These are phyloP conservation scores for Aspergillus vadensis DNA, from an alignment of 2,329 filamentous ascomycete species.

Conservation along the genomic window DNA sequence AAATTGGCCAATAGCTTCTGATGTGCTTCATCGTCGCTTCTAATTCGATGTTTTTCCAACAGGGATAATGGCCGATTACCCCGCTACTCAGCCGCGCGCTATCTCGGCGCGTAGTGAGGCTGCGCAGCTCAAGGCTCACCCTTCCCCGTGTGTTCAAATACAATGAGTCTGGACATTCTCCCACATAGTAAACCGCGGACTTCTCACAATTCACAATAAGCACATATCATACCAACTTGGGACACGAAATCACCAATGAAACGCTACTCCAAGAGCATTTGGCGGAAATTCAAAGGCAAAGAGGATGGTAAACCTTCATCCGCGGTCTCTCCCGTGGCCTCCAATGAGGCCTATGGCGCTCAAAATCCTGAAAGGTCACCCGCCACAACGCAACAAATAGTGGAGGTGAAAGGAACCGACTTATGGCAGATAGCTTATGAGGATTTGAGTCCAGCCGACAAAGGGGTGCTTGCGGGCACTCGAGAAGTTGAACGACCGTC, in stretches of 20 bases:
- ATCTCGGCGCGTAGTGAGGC: too few relatives aligned
- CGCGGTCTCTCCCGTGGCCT: not conserved
- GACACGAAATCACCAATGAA: not conserved
- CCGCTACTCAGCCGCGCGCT: too few relatives aligned
- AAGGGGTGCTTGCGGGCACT: not conserved
- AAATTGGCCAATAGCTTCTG: too few relatives aligned
- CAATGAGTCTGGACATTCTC: not conserved
- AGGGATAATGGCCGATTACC: not conserved
- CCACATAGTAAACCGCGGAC: not conserved
- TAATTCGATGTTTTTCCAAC: not conserved
- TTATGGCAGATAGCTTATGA: not conserved
- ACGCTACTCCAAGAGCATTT: not conserved
- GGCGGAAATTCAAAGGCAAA: not conserved
- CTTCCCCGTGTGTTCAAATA: not conserved
- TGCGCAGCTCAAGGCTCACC: not conserved
- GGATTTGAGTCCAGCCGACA: not conserved
- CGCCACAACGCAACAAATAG: not conserved
- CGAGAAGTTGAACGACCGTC: too few relatives aligned
- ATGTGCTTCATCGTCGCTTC: too few relatives aligned
- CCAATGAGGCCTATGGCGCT: not conserved
- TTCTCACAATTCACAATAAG: not conserved
- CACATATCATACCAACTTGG: too few relatives aligned
- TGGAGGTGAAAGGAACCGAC: not conserved
- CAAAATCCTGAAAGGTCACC: not conserved
- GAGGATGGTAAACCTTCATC: not conserved